A percentile compares a stretch with the other conserved stretches of the same genome.
phyloP scores from a whole-genome alignment of 805 yeast species.

The Candida nanaspora region DNA sequence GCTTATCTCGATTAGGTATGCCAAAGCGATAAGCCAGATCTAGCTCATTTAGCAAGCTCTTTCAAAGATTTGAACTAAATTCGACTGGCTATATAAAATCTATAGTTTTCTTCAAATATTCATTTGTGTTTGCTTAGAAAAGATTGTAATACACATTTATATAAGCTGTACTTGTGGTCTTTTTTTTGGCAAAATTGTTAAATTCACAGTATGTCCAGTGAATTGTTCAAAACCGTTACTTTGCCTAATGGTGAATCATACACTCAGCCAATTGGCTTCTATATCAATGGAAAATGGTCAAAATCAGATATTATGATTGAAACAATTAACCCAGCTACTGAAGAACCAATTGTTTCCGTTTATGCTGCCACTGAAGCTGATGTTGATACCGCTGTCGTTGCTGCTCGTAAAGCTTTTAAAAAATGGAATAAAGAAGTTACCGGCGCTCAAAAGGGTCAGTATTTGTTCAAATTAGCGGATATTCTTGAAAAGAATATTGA shows the following conservation, averaged over 20 bases:
- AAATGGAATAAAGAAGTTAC: constrained; percentile 37
- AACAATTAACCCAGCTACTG: constrained; percentile 44
- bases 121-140: no score
- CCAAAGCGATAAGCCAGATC: no score
- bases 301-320: constrained; percentile 32
- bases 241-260: constrained; percentile 43
- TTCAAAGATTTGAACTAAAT: no score
- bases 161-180: no score
- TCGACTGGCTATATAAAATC: no score
- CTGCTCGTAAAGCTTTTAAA: constrained; percentile 40
- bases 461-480: constrained; percentile 41
- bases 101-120: no score
- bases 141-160: no score
- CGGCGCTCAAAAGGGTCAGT: constrained; percentile 33
- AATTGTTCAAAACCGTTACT: constrained; percentile 9
- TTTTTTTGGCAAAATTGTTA: no score
- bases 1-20: no score
- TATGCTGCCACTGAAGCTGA: constrained; percentile 40
- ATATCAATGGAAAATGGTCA: constrained; percentile 49
- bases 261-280: constrained; percentile 56
- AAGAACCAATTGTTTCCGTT: constrained; percentile 37
- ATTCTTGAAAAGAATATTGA: constrained; percentile 42
- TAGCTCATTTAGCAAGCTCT: no score
- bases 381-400: constrained; percentile 42
- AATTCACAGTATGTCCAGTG: background rate